Evolutionary conservation across 2,329 filamentous ascomycete genomes (phyloP).

Genomic region (Claviceps purpurea): DNA sequence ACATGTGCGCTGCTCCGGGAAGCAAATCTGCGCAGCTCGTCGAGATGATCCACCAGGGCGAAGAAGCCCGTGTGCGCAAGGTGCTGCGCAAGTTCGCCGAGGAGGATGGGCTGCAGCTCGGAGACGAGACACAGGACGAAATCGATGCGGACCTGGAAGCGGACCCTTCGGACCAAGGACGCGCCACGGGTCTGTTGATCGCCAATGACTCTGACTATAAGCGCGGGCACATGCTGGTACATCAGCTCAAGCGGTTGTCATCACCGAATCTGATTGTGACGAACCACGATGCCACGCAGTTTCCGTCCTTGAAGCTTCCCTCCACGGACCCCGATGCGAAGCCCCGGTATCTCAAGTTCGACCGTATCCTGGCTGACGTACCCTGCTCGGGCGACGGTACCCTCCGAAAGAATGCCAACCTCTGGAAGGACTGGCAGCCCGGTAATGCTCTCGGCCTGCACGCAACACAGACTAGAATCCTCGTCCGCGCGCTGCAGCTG

Average conservation of each 20-base stretch:
- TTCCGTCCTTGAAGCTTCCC: slow-evolving; percentile 80
- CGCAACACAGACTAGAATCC: slow-evolving; percentile 73
- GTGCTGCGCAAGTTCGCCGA: slow-evolving; percentile 51
- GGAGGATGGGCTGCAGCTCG: slow-evolving; percentile 43
- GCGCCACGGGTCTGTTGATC: slow-evolving; percentile 81
- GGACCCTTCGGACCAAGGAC: slow-evolving; percentile 61
- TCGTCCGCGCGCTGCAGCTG: slow-evolving; percentile 87
- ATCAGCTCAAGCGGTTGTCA: slow-evolving; percentile 93
- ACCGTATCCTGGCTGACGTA: slow-evolving; percentile 90
- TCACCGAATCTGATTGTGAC: slow-evolving; percentile 95
- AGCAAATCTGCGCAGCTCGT: slow-evolving; percentile 94
- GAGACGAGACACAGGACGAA: slow-evolving; percentile 32
- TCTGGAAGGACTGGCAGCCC: slow-evolving; percentile 93
- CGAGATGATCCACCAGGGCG: slow-evolving; percentile 84
- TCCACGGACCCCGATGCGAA: slow-evolving; percentile 37
- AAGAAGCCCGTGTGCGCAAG: slow-evolving; percentile 72
- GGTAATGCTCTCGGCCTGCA: slow-evolving; percentile 80
- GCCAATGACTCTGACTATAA: slow-evolving; percentile 97
- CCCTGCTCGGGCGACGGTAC: slow-evolving; percentile 96
- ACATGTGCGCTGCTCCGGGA: slow-evolving; percentile 91
- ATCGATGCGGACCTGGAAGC: slow-evolving; percentile 39
- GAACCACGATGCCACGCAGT: slow-evolving; percentile 94
- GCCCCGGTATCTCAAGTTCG: slow-evolving; percentile 80
- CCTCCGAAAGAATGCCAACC: slow-evolving; percentile 76
- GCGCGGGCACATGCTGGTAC: slow-evolving; percentile 90